Base-by-base conservation (phyloP, 768 basidiomycete genomes). In the Clavulina sp. region DNA sequence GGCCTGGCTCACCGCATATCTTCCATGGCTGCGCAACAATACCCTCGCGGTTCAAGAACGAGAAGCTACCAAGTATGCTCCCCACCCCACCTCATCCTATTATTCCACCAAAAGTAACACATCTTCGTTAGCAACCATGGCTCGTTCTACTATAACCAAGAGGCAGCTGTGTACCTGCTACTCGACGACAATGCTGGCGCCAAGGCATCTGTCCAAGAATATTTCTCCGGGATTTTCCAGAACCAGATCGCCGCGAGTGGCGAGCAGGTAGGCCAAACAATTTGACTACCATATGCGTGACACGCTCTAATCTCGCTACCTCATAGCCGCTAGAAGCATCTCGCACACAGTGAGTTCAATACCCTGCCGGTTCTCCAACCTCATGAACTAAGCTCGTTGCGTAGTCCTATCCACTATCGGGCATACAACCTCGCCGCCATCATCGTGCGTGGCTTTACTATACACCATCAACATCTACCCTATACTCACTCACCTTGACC, bases 351-450 rank as follows among this genome's bases (percentile, higher is more conserved):
- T 38, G 34, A 38, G 9, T 38, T 38, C 9, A 38, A 38, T 38
- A 19, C 34, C 34, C 19, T 38, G 34, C 34, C 34, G 19, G 9
- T 38, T 38, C 34, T 19, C 34, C 19, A 38, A 9, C 34, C 19
- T 38, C 19, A 9, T 19, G 9, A 38, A n/a, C n/a, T n/a, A n/a
- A n/a, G n/a, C n/a, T 38, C 34, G 19, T 38, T 38, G 9, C 9
- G 9, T 38, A 47, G 57, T 33, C 52, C 62, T 19, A 63, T 56
- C 52, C 63, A 64, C 50, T 64, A 64, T 49, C 57, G 62, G 16
- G 60, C 60, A 0, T 63, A 60, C 53, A 61, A 62, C 41, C 56
- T 60, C 23, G 57, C 56, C n/a, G 61, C 60, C 4, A 38, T 61
- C 28, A 54, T 56, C 41, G 55, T 58, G 36, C n/a, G 50, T 48